Evolutionary conservation across 306 rosid species (phyloP), one percentile per base, ranked within the genome.

Genomic region (Canavalia gladiata): DNA sequence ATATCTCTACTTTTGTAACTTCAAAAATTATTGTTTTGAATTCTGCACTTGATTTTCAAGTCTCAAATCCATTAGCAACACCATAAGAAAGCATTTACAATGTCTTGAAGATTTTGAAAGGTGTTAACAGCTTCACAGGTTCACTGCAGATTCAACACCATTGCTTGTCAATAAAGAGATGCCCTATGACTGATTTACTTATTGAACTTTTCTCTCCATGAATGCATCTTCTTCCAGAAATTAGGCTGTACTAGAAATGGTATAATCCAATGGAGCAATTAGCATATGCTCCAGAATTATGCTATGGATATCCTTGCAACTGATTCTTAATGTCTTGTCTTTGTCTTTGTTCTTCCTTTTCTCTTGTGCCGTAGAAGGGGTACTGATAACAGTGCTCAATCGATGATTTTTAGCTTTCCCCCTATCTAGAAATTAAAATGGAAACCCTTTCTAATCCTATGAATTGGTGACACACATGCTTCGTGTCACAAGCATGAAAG

Each of bases 121-220:
- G 25, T 18, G 25, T 18, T 18, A 18, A 18, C 25, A 18, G 25
- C 25, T 18, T 18, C 25, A 18, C 25, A 18, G 25, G 25, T 18
- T 18, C 25, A 18, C 25, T 18, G 25, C 25, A 18, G 25, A 18
- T 18, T 18, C 25, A 18, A 18, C 25, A 18, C 25, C 25, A 51
- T 65, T 66, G 47, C 82, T 46, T 43, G 76, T 76, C 76, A 79
- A 79, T 2, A 45, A 10, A 79, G 69, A 79, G 68, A 43, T 55
- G 83, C 83, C 76, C 83, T 43, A 79, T 79, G 7, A 49, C 76
- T 79, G 60, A 4, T 55, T 68, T 79, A 60, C 76, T 79, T 69
- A 79, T 12, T 63, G 25, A 18, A 18, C 25, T 18, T 18, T 18
- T 18, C 25, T 18, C 25, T 18, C 25, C 25, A 18, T 18, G 25